phyloP scores from a whole-genome alignment of 2,329 filamentous ascomycete genomes.

The Calonectria ilicicola region DNA sequence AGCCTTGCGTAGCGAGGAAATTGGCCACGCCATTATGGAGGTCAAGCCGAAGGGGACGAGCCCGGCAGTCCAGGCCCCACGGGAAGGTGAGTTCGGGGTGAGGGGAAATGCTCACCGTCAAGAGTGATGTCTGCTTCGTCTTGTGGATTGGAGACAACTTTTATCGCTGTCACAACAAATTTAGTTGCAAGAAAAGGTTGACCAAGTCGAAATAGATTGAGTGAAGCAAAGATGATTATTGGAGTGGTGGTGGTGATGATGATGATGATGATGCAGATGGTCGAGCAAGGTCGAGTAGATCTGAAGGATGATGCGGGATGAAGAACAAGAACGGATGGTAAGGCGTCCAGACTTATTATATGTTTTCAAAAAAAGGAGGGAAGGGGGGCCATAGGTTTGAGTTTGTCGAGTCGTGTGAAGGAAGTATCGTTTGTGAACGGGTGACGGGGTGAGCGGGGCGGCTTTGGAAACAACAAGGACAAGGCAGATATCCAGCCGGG shows the following conservation, averaged over 20 bases:
- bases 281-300: slow-evolving; percentile 5
- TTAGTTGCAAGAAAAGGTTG: neutral
- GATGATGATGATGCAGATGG: too few species aligned
- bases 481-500: slow-evolving; percentile 39
- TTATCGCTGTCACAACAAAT: slow-evolving; percentile 8
- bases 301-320: slow-evolving; percentile 12
- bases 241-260: slow-evolving; percentile 5
- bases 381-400: neutral
- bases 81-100: neutral
- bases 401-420: slow-evolving; percentile 27
- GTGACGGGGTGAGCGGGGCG: slow-evolving; percentile 27
- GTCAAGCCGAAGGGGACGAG: neutral
- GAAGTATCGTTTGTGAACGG: slow-evolving; percentile 36
- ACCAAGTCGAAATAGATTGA: slow-evolving; percentile 9
- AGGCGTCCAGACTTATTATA: slow-evolving; percentile 20
- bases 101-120: slow-evolving; percentile 4
- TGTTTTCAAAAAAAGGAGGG: neutral
- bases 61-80: neutral
- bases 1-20: slow-evolving; percentile 37
- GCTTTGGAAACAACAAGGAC: slow-evolving; percentile 33
- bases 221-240: neutral
- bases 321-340: neutral
- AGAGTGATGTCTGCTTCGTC: neutral
- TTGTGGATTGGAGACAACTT: neutral
- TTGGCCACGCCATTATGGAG: neutral